phyloP scores from a whole-genome alignment of 495 filamentous ascomycete genomes.

The Beverwykella pulmonaria region DNA sequence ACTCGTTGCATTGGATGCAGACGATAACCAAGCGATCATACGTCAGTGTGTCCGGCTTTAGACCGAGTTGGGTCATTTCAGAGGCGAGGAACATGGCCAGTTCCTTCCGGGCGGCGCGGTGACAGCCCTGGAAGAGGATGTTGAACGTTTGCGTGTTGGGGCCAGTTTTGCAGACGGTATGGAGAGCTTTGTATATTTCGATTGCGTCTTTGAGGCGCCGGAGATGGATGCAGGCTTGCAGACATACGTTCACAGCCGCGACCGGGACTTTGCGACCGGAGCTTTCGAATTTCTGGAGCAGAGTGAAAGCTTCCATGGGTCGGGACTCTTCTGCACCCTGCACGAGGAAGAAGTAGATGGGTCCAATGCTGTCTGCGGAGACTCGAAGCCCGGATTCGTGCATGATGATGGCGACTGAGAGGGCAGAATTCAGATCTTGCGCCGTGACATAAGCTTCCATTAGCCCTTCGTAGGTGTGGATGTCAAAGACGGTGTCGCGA shows the following conservation, averaged over 20 bases:
- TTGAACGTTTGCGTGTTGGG: constrained; percentile 69
- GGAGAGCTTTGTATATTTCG: constrained; percentile 70
- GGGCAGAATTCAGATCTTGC: constrained; percentile 49
- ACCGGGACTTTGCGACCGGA: constrained; percentile 53
- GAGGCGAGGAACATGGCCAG: constrained; percentile 68
- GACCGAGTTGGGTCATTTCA: constrained; percentile 69
- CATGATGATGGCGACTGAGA: constrained; percentile 68
- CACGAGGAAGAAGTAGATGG: constrained; percentile 56
- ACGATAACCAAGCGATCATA: constrained; percentile 72
- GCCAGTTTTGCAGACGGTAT: constrained; percentile 59
- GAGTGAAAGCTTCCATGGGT: constrained; percentile 52
- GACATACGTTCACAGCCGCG: constrained; percentile 63
- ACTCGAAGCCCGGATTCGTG: constrained; percentile 57
- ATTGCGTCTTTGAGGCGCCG: constrained; percentile 59
- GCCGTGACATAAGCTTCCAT: constrained; percentile 65
- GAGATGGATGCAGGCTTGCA: constrained; percentile 57
- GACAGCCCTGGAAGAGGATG: constrained; percentile 65
- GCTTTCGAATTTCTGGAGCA: constrained; percentile 56
- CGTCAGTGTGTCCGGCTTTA: constrained; percentile 62
- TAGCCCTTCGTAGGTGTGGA: constrained; percentile 76
- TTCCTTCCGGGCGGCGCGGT: constrained; percentile 52
- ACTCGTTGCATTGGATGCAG: constrained; percentile 57
- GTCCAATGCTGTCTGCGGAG: constrained; percentile 57
- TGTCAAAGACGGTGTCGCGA: constrained; percentile 54
- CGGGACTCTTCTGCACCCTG: constrained; percentile 32